Percentiles rank a stretch among this genome's conserved stretches.
Conservation (phyloP, 2,329 filamentous ascomycete species). For the Huntiella decipiens region DNA sequence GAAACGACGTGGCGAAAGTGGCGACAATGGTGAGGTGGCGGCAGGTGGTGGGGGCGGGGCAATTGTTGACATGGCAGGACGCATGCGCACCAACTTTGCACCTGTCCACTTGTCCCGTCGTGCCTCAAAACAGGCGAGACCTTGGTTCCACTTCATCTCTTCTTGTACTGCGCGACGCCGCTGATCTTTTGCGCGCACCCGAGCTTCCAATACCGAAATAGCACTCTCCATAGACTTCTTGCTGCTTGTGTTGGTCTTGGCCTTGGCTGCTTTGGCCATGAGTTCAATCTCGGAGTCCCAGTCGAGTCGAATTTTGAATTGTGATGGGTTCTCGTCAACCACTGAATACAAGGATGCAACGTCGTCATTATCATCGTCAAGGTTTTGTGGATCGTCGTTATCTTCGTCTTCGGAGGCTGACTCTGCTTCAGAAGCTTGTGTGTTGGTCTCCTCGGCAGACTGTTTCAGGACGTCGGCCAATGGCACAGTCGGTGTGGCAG, state of each 20-base stretch:
- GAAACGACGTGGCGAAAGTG: conserved; percentile 29
- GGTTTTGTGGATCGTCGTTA: no score
- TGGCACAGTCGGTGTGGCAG: conserved; percentile 1
- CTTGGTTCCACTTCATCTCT: conserved; percentile 61
- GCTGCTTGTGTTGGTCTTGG: neutral
- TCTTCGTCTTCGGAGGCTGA: conserved; percentile 15
- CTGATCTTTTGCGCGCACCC: conserved; percentile 23
- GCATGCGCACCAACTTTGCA: conserved; percentile 40
- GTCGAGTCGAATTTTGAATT: conserved; percentile 31
- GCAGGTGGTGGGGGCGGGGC: conserved; percentile 20
- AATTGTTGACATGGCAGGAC: conserved; percentile 22
- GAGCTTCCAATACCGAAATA: neutral
- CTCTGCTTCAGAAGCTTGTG: conserved; percentile 1
- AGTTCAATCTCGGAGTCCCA: conserved; percentile 27
- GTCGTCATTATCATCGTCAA: conserved; percentile 16
- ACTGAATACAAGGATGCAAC: conserved; percentile 37
- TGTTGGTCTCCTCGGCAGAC: neutral
- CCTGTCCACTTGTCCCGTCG: conserved; percentile 74
- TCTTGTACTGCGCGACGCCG: conserved; percentile 38
- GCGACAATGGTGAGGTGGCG: conserved; percentile 16
- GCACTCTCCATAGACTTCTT: conserved; percentile 3
- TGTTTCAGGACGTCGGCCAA: conserved; percentile 5
- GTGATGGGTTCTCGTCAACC: conserved; percentile 34
- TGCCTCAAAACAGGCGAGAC: conserved; percentile 59
- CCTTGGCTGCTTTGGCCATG: conserved; percentile 2